Conservation (phyloP, 805 yeast species). For the Candida easanensis region DNA sequence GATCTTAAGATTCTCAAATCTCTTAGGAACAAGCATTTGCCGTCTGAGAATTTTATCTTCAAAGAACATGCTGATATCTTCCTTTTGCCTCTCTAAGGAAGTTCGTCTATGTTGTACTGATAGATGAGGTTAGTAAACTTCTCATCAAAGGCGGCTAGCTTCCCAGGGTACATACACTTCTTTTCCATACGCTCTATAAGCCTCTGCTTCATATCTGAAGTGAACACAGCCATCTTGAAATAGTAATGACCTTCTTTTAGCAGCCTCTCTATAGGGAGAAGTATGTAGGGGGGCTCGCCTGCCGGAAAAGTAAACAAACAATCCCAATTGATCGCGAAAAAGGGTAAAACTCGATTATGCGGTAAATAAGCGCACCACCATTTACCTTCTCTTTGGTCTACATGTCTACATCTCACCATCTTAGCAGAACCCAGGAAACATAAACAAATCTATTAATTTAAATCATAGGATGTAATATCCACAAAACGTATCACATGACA, state of each 20-base stretch:
- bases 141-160: too few relatives aligned
- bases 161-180: too few relatives aligned
- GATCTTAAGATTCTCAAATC: constrained; percentile 20
- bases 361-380: too few relatives aligned
- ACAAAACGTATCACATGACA: too few relatives aligned
- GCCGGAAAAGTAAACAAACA: constrained; percentile 1
- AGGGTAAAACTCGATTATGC: neutral
- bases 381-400: neutral
- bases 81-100: constrained; percentile 14
- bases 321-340: neutral
- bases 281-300: neutral
- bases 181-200: constrained; percentile 23
- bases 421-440: too few relatives aligned
- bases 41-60: constrained; percentile 24
- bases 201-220: constrained; percentile 13
- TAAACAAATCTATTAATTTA: too few relatives aligned
- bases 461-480: too few relatives aligned
- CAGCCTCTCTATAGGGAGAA: neutral
- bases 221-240: constrained; percentile 11
- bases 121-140: too few relatives aligned
- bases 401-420: too few relatives aligned
- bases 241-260: neutral
- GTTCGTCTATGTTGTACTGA: constrained; percentile 22
- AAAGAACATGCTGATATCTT: constrained; percentile 17
- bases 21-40: constrained; percentile 25